A percentile compares a stretch with the other conserved stretches of the same genome.
Conservation (phyloP, 2,329 filamentous ascomycete genomes). For the Cercospora berteroae region DNA sequence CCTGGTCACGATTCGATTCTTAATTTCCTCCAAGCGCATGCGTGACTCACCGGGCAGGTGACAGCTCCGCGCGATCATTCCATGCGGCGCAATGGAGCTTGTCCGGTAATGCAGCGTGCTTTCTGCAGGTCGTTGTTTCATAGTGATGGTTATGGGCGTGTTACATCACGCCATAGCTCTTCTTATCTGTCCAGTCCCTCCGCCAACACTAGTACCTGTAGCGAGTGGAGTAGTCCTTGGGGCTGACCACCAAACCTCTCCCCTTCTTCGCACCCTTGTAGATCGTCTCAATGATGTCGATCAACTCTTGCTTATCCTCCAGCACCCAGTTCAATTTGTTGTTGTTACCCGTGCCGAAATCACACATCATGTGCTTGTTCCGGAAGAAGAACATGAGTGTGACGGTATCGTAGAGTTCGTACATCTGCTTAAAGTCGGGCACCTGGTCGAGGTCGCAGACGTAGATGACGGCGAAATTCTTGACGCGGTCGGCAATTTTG, state of each 20-base stretch:
- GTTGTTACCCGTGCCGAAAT: slow-evolving; percentile 97
- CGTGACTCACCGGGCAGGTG: not conserved
- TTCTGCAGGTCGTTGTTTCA: not conserved
- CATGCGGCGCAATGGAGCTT: not conserved
- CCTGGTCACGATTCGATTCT: not conserved
- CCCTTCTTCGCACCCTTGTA: slow-evolving; percentile 99
- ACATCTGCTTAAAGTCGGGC: slow-evolving; percentile 95
- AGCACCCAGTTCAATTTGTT: slow-evolving; percentile 97
- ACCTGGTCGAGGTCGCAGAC: slow-evolving; percentile 90
- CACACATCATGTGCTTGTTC: slow-evolving; percentile 98
- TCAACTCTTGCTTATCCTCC: slow-evolving; percentile 96
- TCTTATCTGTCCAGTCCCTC: not conserved
- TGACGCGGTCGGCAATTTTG: slow-evolving; percentile 87
- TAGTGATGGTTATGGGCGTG: not conserved
- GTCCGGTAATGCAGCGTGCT: not conserved
- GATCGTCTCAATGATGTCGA: slow-evolving; percentile 97
- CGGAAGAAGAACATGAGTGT: slow-evolving; percentile 98
- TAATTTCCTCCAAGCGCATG: not conserved
- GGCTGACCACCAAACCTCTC: slow-evolving; percentile 90
- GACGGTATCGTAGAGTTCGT: slow-evolving; percentile 75
- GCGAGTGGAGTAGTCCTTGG: slow-evolving; percentile 77
- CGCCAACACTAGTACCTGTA: slow-evolving; percentile 60
- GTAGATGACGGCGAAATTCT: slow-evolving; percentile 91
- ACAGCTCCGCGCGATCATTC: not conserved
- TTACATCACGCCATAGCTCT: not conserved